Percentiles rank a stretch among this genome's conserved stretches.
Evolutionary conservation across 2,329 filamentous ascomycete species (phyloP).

Genomic region (Neonectria magnoliae): DNA sequence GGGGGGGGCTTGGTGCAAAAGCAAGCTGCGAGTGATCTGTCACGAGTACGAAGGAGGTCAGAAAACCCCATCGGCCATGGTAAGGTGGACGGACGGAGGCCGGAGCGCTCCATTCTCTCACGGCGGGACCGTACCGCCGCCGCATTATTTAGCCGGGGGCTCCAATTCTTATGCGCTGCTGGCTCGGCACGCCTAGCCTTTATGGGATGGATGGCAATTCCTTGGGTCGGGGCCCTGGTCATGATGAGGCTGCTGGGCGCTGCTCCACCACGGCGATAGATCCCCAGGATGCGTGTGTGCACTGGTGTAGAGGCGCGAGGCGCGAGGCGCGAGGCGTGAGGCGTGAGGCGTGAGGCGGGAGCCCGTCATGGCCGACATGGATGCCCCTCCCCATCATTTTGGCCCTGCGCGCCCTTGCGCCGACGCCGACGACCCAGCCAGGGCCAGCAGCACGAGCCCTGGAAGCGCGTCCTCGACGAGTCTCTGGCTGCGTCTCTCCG

Average conservation of each 20-base stretch:
- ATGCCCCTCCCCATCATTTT: background rate
- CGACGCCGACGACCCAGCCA: constrained; percentile 29
- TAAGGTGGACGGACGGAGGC: constrained; percentile 1
- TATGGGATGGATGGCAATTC: constrained; percentile 24
- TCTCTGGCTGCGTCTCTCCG: background rate
- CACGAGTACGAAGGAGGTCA: constrained; percentile 13
- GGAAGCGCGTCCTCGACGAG: background rate
- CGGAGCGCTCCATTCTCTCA: background rate
- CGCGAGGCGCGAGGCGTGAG: background rate
- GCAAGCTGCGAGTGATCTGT: background rate
- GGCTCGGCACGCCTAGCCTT: constrained; percentile 33
- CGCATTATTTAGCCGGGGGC: constrained; percentile 30
- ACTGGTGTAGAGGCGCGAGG: background rate
- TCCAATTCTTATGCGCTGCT: constrained; percentile 10
- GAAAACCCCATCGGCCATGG: constrained; percentile 1
- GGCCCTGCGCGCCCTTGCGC: constrained; percentile 28
- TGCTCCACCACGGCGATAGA: constrained; percentile 23
- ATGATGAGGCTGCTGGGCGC: constrained; percentile 22
- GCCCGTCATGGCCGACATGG: background rate
- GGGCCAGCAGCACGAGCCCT: constrained; percentile 32
- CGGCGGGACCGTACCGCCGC: constrained; percentile 16
- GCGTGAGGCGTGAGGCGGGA: background rate
- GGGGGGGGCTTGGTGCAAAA: background rate
- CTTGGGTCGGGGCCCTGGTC: constrained; percentile 4
- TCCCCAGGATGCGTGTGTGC: constrained; percentile 12